Evolutionary conservation across 192 early-diverging fungal genomes (phyloP), one percentile per base, ranked within the genome.

Genomic region (Gigaspora rosea): DNA sequence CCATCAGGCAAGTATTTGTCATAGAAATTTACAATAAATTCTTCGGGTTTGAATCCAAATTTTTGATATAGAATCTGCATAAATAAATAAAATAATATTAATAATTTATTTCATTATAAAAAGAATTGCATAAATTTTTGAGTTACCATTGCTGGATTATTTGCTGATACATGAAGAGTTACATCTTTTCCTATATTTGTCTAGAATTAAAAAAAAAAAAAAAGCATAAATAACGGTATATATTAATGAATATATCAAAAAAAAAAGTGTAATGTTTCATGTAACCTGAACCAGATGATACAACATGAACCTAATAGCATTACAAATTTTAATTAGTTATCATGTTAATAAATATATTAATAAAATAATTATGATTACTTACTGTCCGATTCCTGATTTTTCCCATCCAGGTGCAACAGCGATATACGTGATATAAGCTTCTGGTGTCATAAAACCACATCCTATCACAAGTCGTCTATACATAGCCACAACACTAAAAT

Each of bases 31-130:
- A 95, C 90, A 63, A 94, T 86, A 80, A 94, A 98, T 75, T 94
- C 90, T 71, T 98, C 96, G 2, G 96, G 92, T 82, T 98, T 98
- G 81, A 96, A 98, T 13, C 96, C 95, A 80, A 95, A 89, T 78
- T 89, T 91, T 82, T 97, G 95, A 80, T 97, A 97, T 69, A 96
- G 85, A 49, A 96, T 88, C 90, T 91, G 65, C 11, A 67, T 22
- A 16, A 64, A 56, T 10, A 57, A 41, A 27, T 9, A 72, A 59
- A 33, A 82, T 58, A 50, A 66, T 46, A 32, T 52, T 59, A 54
- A 75, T 63, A 63, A 36, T 67, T 35, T 46, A 36, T 67, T 35
- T 46, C 15, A 4, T 48, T 46, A 20, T 78, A 32, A 66, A 35
- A n/a, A 46, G 73, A 56, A 8, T 47, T 18, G 54, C 4, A 4